Evolutionary conservation across 257 asterid genomes (phyloP).

Genomic region (Osmanthus fragrans): DNA sequence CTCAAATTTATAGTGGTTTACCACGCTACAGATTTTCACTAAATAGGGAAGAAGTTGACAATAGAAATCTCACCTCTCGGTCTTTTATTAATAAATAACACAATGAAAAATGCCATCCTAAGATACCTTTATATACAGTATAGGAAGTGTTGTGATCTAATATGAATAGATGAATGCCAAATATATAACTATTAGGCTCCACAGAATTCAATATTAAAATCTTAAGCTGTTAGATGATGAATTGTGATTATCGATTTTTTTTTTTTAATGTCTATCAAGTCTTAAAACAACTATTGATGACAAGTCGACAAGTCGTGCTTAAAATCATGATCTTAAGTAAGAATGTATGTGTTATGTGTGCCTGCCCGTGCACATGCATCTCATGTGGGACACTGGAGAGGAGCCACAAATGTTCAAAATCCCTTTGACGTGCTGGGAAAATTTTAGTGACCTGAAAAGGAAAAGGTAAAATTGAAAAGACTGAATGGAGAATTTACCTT

Average conservation of each 20-base stretch:
- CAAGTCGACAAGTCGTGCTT: neutral
- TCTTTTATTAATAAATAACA: neutral
- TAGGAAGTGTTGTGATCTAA: neutral
- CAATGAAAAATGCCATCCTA: neutral
- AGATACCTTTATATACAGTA: neutral
- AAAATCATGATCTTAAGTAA: neutral
- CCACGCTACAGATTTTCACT: neutral
- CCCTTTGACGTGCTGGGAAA: neutral
- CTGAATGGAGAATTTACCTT: conserved; percentile 48
- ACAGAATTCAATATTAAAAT: neutral
- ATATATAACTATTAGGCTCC: neutral
- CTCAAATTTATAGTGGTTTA: neutral
- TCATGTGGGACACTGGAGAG: neutral
- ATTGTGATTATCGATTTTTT: neutral
- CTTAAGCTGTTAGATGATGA: neutral
- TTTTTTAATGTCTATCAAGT: neutral
- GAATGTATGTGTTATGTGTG: neutral
- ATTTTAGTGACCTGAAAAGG: neutral
- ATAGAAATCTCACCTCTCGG: neutral
- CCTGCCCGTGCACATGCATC: neutral
- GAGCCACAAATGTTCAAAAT: neutral
- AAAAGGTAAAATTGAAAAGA: neutral
- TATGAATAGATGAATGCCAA: neutral
- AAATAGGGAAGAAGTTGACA: neutral
- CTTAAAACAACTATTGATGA: neutral